phyloP scores from a whole-genome alignment of 768 basidiomycete species.

The Boletus barrowsii region DNA sequence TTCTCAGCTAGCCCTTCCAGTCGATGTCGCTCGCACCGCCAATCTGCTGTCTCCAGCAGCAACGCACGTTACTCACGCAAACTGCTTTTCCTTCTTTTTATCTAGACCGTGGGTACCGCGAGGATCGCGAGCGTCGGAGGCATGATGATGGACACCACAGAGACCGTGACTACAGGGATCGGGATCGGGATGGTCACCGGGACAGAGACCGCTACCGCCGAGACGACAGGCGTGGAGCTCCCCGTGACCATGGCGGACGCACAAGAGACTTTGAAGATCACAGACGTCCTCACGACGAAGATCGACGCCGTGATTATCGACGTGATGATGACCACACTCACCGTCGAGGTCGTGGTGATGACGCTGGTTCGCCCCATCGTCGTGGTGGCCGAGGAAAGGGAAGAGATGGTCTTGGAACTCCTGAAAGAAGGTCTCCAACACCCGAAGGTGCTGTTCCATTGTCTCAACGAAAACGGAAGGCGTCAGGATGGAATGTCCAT shows the following conservation, averaged over 20 bases:
- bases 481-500: constrained; percentile 95
- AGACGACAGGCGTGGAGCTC: constrained; percentile 51
- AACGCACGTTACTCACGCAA: constrained; percentile 50
- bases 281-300: constrained; percentile 45
- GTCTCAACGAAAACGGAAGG: constrained; percentile 82
- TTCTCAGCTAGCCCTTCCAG: constrained; percentile 61
- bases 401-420: constrained; percentile 55
- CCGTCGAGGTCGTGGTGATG: constrained; percentile 37
- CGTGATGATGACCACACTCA: constrained; percentile 40
- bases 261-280: constrained; percentile 47
- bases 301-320: constrained; percentile 47
- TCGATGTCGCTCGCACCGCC: constrained; percentile 39
- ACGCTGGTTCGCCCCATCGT: constrained; percentile 37
- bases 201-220: constrained; percentile 40
- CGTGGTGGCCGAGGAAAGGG: constrained; percentile 48
- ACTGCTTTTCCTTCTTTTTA: constrained; percentile 44
- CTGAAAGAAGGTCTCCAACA: constrained; percentile 84
- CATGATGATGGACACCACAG: constrained; percentile 55
- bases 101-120: constrained; percentile 60
- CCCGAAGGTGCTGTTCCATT: constrained; percentile 81
- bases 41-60: constrained; percentile 41
- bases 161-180: constrained; percentile 51
- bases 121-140: constrained; percentile 63
- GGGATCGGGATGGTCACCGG: constrained; percentile 35
- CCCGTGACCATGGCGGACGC: constrained; percentile 45